Percentiles rank a stretch among this genome's conserved stretches.
These are phyloP conservation scores for Penicillium longicatenatum DNA, from an alignment of 495 filamentous ascomycete genomes.

Conservation along the genomic window DNA sequence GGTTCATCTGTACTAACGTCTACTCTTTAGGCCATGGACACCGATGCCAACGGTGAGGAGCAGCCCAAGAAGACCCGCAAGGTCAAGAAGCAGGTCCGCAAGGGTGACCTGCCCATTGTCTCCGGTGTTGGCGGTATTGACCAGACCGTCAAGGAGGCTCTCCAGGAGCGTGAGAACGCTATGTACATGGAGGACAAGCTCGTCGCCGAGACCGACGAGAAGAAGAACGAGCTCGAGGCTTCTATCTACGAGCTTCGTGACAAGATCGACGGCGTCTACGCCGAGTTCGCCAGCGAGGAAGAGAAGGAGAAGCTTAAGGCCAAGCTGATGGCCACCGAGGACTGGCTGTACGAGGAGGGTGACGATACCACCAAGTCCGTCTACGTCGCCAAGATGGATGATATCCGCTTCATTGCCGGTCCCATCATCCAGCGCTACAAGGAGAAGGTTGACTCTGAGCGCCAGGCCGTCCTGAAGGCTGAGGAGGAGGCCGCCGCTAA, in stretches of 20 bases:
- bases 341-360: slow-evolving; percentile 98
- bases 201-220: slow-evolving; percentile 96
- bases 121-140: slow-evolving; percentile 81
- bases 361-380: slow-evolving; percentile 92
- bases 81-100: slow-evolving; percentile 99
- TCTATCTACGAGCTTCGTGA: slow-evolving; percentile 95
- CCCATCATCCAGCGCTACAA: slow-evolving; percentile 93
- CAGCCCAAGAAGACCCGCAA: slow-evolving; percentile 91
- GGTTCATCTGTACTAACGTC: slow-evolving; percentile 14
- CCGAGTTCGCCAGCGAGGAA: slow-evolving; percentile 85
- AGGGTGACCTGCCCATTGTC: slow-evolving; percentile 91
- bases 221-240: slow-evolving; percentile 99
- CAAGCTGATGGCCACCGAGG: slow-evolving; percentile 83
- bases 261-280: slow-evolving; percentile 89
- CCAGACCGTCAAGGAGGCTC: slow-evolving; percentile 58
- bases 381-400: slow-evolving; percentile 93
- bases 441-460: slow-evolving; percentile 90
- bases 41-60: slow-evolving; percentile 69
- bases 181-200: slow-evolving; percentile 99
- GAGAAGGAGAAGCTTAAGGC: slow-evolving; percentile 84
- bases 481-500: slow-evolving; percentile 82
- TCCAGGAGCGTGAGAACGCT: slow-evolving; percentile 72
- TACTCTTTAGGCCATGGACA: slow-evolving; percentile 81
- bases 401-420: slow-evolving; percentile 86
- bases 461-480: slow-evolving; percentile 70